Conservation (phyloP, 2,329 filamentous ascomycete species). For the Fusarium papillatum region DNA sequence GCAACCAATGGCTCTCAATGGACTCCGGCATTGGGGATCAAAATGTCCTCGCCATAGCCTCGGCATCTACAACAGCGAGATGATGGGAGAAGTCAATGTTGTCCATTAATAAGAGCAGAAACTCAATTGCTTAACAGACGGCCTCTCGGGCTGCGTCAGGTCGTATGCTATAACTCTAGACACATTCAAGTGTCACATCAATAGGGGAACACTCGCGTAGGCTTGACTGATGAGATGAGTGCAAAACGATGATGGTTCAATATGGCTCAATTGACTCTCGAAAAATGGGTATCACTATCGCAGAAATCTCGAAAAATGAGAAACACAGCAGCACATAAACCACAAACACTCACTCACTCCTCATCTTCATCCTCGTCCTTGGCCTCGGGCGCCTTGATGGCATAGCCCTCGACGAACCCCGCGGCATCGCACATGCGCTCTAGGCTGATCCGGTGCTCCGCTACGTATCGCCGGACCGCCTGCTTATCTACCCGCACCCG, state of each 20-base stretch:
- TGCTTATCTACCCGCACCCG: conserved; percentile 67
- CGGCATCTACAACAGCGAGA: conserved; percentile 17
- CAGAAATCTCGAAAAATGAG: conserved; percentile 26
- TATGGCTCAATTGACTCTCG: conserved; percentile 22
- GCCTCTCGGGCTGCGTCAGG: not conserved
- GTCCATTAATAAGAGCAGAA: not conserved
- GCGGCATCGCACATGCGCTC: conserved; percentile 78
- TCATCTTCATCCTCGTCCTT: conserved; percentile 48
- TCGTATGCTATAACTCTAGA: not conserved
- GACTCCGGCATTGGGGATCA: not conserved
- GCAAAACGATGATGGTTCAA: not conserved
- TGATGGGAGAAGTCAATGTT: not conserved
- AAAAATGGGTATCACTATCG: conserved; percentile 41
- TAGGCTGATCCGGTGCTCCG: conserved; percentile 72
- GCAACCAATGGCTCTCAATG: conserved; percentile 18
- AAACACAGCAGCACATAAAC: conserved; percentile 5
- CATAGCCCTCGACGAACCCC: conserved; percentile 81
- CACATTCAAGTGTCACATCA: not conserved
- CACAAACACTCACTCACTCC: conserved; percentile 21
- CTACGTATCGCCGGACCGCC: conserved; percentile 76
- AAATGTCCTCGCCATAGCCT: conserved; percentile 14
- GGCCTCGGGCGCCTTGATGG: conserved; percentile 57
- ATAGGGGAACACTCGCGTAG: not conserved
- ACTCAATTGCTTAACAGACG: conserved; percentile 18
- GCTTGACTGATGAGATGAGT: not conserved